Percentiles rank a stretch among this genome's conserved stretches.
phyloP scores from a whole-genome alignment of 495 filamentous ascomycete genomes.

The Tuber microsphaerosporum region DNA sequence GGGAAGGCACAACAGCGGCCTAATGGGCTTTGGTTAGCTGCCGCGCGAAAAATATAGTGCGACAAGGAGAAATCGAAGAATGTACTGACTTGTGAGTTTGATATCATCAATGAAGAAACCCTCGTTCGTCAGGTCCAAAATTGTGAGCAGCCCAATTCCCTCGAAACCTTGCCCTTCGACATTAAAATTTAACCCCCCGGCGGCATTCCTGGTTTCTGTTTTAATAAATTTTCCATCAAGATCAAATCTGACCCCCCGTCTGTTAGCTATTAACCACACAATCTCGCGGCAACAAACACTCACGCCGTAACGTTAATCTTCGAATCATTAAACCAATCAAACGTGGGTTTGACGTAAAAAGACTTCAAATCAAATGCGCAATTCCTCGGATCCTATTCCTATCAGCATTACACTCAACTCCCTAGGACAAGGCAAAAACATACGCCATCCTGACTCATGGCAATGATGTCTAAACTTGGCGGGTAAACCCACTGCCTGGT shows the following conservation, averaged over 20 bases:
- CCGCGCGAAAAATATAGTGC: neutral
- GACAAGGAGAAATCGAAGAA: neutral
- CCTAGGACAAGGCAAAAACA: neutral
- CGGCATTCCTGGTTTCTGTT: neutral
- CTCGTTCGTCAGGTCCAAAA: neutral
- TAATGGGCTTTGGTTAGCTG: neutral
- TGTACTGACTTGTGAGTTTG: slow-evolving; percentile 3
- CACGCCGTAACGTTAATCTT: neutral
- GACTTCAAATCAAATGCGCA: slow-evolving; percentile 1
- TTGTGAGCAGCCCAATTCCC: neutral
- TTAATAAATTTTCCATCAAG: neutral
- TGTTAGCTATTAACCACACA: neutral
- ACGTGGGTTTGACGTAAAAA: slow-evolving; percentile 1
- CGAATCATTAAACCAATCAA: neutral
- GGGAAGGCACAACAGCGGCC: neutral
- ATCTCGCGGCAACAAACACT: neutral
- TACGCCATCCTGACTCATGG: neutral
- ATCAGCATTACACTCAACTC: neutral
- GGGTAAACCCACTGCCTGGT: neutral
- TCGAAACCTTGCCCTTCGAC: slow-evolving; percentile 1
- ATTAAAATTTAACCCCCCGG: neutral
- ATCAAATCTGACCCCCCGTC: neutral
- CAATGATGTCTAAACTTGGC: neutral
- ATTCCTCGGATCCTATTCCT: neutral
- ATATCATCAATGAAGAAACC: slow-evolving; percentile 1